Evolutionary conservation across 441 rosid genomes (phyloP).

Genomic region (Adansonia gregorii): DNA sequence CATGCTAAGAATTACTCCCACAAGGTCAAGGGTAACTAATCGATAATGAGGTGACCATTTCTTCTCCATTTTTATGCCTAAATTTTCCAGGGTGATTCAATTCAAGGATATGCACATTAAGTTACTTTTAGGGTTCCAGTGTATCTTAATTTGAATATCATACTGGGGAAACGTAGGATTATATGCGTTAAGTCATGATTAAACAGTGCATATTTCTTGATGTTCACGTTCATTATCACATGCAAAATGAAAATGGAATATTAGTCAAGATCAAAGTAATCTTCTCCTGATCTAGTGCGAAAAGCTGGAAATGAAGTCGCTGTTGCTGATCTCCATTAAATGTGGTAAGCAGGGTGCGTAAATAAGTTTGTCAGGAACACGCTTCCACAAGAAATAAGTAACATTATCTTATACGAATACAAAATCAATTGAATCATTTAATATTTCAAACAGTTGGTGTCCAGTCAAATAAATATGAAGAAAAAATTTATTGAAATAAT

Average conservation of each 20-base stretch:
- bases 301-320: too few species aligned
- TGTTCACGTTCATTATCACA: background rate
- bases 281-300: too few species aligned
- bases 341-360: too few species aligned
- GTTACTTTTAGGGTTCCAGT: background rate
- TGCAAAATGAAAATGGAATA: background rate
- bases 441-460: too few species aligned
- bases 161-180: background rate
- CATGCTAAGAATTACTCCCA: constrained; percentile 49
- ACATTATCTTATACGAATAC: too few species aligned
- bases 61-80: background rate
- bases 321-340: too few species aligned
- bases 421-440: too few species aligned
- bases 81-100: background rate
- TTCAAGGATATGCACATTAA: background rate
- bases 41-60: background rate
- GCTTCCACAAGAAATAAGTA: too few species aligned
- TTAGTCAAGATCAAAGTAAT: too few species aligned
- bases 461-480: too few species aligned
- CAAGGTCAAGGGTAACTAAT: background rate
- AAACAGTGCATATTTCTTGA: background rate
- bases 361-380: too few species aligned
- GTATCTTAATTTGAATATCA: background rate
- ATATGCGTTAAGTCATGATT: background rate
- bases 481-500: too few species aligned